Evolutionary conservation across 139 green algal genomes (phyloP), one percentile per base, ranked within the genome.

Genomic region (Trebouxia sp.): DNA sequence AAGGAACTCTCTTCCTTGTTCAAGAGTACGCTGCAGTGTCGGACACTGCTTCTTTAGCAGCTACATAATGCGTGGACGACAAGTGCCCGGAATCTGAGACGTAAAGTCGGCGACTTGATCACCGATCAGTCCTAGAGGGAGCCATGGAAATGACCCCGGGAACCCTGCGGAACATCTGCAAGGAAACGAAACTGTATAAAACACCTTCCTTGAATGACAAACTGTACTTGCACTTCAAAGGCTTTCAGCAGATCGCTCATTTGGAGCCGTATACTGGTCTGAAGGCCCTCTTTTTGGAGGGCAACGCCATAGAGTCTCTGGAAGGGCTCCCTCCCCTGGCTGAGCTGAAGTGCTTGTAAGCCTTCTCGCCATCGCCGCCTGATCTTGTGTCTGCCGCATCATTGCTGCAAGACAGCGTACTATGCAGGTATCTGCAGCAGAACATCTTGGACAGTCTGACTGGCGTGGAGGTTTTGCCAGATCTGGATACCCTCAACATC

Each of bases 191-290:
- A 17, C 77, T 94, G 17, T 98, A 96, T 65, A 62, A 76, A 0
- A 97, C 93, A 6, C 92, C 95, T 2, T 42, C 78, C 0, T 80
- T 98, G 1, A 98, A 98, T 78, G 94, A 98, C 76, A 94, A 89
- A 50, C 88, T 98, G 0, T 98, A 96, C 78, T 86, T 86, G 66
- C 94, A 96, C 81, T 93, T 91, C 79, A 90, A 94, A 77, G 94
- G 94, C n/a, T 97, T 98, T 78, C 79, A 65, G 1, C 70, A 39
- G 0, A 91, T 98, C 28, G 80, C 82, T 0, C 42, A 66, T 15
- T 79, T 98, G 20, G 93, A 96, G 66, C 83, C 88, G 3, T 98
- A 97, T 85, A 87, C 79, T 0, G 83, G 84, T 41, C 69, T 98
- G n/a, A 91, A 90, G 32, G 87, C 94, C 0, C 79, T 98, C 9